These are phyloP conservation scores for Ambrosiella beaveri DNA, from an alignment of 2,329 filamentous ascomycete genomes.

Conservation along the genomic window DNA sequence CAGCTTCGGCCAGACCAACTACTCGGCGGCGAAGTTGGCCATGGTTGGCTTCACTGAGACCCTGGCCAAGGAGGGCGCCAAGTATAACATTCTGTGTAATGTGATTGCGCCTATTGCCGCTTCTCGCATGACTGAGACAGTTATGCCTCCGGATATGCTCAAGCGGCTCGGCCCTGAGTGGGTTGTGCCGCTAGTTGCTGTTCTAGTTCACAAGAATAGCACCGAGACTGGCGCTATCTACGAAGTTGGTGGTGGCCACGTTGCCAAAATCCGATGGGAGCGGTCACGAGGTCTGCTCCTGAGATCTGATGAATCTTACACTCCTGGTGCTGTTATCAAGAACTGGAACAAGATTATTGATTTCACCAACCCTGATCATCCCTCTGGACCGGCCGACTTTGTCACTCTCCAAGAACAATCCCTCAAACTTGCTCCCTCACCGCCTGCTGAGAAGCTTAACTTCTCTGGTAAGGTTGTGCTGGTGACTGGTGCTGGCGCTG, in stretches of 20 bases:
- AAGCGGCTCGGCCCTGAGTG: constrained; percentile 77
- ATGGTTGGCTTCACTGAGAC: constrained; percentile 97
- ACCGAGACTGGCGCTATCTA: constrained; percentile 81
- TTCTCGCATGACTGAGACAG: constrained; percentile 84
- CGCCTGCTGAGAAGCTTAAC: constrained; percentile 54
- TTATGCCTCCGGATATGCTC: constrained; percentile 88
- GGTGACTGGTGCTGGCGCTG: constrained; percentile 74
- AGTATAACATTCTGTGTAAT: constrained; percentile 95
- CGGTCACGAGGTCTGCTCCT: constrained; percentile 74
- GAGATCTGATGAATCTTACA: constrained; percentile 76
- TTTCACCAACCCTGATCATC: constrained; percentile 71
- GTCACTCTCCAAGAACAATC: constrained; percentile 71
- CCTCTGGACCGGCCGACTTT: constrained; percentile 74
- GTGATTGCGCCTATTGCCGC: constrained; percentile 87
- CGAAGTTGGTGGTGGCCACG: constrained; percentile 80
- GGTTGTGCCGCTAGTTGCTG: constrained; percentile 84
- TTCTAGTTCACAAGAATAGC: constrained; percentile 73
- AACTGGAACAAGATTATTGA: constrained; percentile 81
- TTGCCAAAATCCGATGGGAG: constrained; percentile 92
- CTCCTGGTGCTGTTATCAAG: constrained; percentile 69
- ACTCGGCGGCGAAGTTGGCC: constrained; percentile 88
- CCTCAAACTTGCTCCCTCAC: constrained; percentile 56
- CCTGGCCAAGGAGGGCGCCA: constrained; percentile 86
- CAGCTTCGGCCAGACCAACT: constrained; percentile 90
- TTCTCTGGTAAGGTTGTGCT: constrained; percentile 75